phyloP scores from a whole-genome alignment of 495 filamentous ascomycete species.

The Lepidopterella palustris region DNA sequence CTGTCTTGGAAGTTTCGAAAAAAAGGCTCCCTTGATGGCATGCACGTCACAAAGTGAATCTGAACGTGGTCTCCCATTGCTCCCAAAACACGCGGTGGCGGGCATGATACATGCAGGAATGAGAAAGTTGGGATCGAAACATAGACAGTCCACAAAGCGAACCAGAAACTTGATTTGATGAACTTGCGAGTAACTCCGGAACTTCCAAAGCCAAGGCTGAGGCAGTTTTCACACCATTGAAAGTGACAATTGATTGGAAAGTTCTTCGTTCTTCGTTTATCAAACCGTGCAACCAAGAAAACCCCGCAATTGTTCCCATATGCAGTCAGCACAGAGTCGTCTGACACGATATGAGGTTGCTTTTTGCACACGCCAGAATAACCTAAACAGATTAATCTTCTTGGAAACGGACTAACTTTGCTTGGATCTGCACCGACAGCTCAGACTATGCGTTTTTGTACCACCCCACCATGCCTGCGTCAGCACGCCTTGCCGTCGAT shows the following conservation, averaged over 20 bases:
- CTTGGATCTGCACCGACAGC: background rate
- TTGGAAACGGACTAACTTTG: background rate
- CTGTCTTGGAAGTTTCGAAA: background rate
- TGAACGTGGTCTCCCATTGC: background rate
- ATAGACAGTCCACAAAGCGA: background rate
- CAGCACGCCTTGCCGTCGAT: background rate
- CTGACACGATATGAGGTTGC: background rate
- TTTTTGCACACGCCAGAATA: background rate
- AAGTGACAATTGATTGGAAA: too few relatives aligned
- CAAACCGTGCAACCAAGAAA: background rate
- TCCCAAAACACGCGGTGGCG: background rate
- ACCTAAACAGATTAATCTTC: background rate
- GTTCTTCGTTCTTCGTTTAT: too few relatives aligned
- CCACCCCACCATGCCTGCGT: background rate
- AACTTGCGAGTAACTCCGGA: background rate
- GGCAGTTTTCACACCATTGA: too few relatives aligned
- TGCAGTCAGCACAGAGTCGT: constrained; percentile 3
- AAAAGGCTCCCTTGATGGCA: background rate
- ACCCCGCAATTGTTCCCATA: background rate
- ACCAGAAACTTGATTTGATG: background rate
- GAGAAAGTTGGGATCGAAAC: background rate
- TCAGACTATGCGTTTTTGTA: background rate
- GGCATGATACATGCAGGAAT: background rate
- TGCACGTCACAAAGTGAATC: background rate
- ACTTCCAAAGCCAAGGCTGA: background rate